phyloP scores from a whole-genome alignment of 495 filamentous ascomycete genomes.

The Daldinia vernicosa region DNA sequence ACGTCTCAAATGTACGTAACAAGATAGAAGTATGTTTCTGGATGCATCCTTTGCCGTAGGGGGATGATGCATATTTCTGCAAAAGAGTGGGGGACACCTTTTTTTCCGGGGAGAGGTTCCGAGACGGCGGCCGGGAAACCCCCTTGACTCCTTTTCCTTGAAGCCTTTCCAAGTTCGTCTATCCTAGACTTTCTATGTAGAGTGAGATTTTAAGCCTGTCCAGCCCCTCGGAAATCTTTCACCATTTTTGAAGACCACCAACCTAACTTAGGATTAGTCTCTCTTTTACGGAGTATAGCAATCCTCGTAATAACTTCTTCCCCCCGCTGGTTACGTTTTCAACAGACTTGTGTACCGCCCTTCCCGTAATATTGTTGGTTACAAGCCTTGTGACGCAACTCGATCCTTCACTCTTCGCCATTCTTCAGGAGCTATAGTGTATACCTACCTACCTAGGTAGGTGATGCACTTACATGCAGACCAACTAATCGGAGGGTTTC shows the following conservation, averaged over 20 bases:
- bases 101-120: constrained; percentile 41
- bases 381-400: constrained; percentile 16
- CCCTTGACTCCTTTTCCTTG: constrained; percentile 30
- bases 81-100: constrained; percentile 29
- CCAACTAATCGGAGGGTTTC: constrained; percentile 31
- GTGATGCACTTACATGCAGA: constrained; percentile 13
- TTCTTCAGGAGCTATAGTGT: constrained; percentile 18
- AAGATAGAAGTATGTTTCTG: constrained; percentile 16
- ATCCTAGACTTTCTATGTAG: constrained; percentile 18
- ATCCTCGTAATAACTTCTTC: constrained; percentile 30
- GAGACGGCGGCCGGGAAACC: constrained; percentile 28
- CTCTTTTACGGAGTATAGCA: constrained; percentile 8
- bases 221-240: constrained; percentile 26
- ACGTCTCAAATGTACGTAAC: constrained; percentile 17
- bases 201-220: constrained; percentile 33
- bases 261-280: constrained; percentile 35
- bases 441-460: constrained; percentile 8
- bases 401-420: constrained; percentile 18
- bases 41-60: constrained; percentile 11
- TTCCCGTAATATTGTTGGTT: constrained; percentile 22
- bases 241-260: constrained; percentile 25
- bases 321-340: constrained; percentile 29
- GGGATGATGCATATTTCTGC: neutral
- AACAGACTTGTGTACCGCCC: constrained; percentile 24
- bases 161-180: constrained; percentile 37